Percentiles rank a stretch among this genome's conserved stretches.
These are phyloP conservation scores for Rhodosporidiobolus sp. DNA, from an alignment of 768 basidiomycete genomes.

Conservation along the genomic window DNA sequence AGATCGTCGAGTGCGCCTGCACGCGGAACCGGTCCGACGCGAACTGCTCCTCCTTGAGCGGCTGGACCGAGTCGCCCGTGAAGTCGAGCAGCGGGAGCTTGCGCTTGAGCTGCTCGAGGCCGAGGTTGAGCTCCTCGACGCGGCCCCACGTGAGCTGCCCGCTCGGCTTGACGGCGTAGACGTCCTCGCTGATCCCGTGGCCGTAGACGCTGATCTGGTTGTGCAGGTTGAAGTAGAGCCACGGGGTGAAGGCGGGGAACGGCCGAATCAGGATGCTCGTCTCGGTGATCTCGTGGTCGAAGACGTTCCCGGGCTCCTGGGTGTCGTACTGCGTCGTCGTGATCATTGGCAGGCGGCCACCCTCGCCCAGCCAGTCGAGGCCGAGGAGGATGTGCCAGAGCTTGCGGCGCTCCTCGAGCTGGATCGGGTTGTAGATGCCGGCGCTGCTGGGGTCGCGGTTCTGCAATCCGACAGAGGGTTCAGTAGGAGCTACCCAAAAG, in stretches of 20 bases:
- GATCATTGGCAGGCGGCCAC: slow-evolving; percentile 12
- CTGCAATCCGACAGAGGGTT: not conserved
- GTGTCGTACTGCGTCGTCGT: slow-evolving; percentile 26
- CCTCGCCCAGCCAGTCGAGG: slow-evolving; percentile 28
- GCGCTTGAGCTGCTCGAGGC: slow-evolving; percentile 15
- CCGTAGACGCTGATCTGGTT: slow-evolving; percentile 10
- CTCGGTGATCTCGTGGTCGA: slow-evolving; percentile 27
- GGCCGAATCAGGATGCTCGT: not conserved
- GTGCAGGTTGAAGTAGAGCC: slow-evolving; percentile 11
- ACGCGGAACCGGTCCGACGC: slow-evolving; percentile 28
- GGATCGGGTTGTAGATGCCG: not conserved
- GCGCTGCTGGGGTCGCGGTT: slow-evolving; percentile 26
- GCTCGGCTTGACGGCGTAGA: slow-evolving; percentile 22
- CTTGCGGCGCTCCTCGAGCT: slow-evolving; percentile 30
- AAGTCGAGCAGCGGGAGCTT: slow-evolving; percentile 10
- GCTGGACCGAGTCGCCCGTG: slow-evolving; percentile 7
- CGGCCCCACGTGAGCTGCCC: not conserved
- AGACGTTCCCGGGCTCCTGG: slow-evolving; percentile 21
- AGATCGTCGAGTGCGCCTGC: slow-evolving; percentile 3
- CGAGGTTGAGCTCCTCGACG: slow-evolving; percentile 26
- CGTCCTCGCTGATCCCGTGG: slow-evolving; percentile 5
- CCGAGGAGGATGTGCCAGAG: slow-evolving; percentile 33
- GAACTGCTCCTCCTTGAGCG: slow-evolving; percentile 10
- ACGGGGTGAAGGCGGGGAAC: slow-evolving; percentile 22
- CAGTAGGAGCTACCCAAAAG: not conserved